phyloP scores from a whole-genome alignment of 768 basidiomycete species.

The Panaeolus cyanescens region DNA sequence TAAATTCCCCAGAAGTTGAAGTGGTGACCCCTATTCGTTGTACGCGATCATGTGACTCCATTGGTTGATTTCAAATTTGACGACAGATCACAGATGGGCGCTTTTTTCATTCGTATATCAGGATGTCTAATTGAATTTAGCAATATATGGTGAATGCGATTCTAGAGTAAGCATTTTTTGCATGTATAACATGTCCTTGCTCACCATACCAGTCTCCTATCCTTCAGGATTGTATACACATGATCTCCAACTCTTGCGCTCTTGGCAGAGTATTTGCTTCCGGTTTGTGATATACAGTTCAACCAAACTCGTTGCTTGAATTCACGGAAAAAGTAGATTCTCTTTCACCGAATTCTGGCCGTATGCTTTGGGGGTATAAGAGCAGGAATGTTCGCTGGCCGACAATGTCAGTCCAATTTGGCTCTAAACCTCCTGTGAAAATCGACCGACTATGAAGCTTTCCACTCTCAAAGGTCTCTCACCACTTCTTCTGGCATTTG shows the following conservation, averaged over 20 bases:
- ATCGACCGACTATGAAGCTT: background rate
- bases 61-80: background rate
- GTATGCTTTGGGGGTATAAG: too few species aligned
- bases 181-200: constrained; percentile 41
- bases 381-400: too few species aligned
- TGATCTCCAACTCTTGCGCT: background rate
- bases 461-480: background rate
- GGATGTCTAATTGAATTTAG: too few species aligned
- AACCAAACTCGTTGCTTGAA: background rate
- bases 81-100: background rate
- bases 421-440: too few species aligned
- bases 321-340: background rate
- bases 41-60: background rate
- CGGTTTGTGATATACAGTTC: background rate
- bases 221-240: too few species aligned
- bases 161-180: constrained; percentile 37
- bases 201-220: constrained; percentile 41
- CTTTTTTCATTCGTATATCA: too few species aligned
- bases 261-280: background rate
- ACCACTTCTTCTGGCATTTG: background rate
- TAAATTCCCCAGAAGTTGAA: too few species aligned
- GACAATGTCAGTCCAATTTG: too few species aligned
- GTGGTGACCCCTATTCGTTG: too few species aligned
- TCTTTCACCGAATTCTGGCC: background rate
- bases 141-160: too few species aligned